Percentiles rank a stretch among this genome's conserved stretches.
Evolutionary conservation across 345 rosid species (phyloP).

Genomic region (Hibiscus trionum): DNA sequence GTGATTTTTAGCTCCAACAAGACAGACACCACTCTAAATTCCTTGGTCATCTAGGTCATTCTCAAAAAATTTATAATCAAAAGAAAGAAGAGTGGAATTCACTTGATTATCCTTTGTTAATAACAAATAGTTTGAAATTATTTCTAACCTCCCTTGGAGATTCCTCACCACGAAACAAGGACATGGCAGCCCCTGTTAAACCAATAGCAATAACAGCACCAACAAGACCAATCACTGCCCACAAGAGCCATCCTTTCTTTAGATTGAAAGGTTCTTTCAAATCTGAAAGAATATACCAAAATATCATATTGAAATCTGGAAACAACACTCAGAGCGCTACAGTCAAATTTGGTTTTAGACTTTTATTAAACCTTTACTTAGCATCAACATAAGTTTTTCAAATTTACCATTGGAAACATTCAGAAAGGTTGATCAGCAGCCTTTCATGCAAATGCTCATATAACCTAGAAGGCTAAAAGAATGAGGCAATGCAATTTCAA

Average conservation of each 20-base stretch:
- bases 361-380: neutral
- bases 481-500: neutral
- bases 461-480: neutral
- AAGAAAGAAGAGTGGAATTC: neutral
- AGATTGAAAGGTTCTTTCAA: slow-evolving; percentile 60
- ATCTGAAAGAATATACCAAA: slow-evolving; percentile 31
- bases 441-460: neutral
- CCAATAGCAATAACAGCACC: slow-evolving; percentile 42
- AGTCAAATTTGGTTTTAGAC: neutral
- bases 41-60: neutral
- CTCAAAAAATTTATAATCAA: neutral
- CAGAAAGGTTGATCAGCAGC: neutral
- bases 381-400: neutral
- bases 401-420: neutral
- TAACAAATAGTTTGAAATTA: neutral
- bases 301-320: neutral
- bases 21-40: slow-evolving; percentile 1
- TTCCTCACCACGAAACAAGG: slow-evolving; percentile 43
- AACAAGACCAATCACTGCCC: slow-evolving; percentile 56
- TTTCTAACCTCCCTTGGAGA: slow-evolving; percentile 57
- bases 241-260: slow-evolving; percentile 56
- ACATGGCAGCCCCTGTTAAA: slow-evolving; percentile 36
- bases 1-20: neutral
- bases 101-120: neutral
- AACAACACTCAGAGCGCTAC: neutral